Conservation (phyloP, 495 filamentous ascomycete genomes). For the Hyphodiscus hymeniophilus region DNA sequence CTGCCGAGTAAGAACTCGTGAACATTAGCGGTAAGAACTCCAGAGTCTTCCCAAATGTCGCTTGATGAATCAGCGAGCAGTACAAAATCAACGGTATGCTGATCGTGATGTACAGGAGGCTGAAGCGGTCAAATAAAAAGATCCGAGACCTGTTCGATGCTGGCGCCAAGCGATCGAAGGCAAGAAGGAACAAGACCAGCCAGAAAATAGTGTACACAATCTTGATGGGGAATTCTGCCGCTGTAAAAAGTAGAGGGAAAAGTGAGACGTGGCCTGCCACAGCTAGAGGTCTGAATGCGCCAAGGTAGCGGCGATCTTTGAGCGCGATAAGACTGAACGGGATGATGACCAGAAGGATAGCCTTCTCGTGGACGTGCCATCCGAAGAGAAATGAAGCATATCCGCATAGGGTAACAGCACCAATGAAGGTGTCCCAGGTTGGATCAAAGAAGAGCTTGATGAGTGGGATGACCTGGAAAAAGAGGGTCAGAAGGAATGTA, state of each 20-base stretch:
- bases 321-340: constrained; percentile 93
- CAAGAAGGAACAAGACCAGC: constrained; percentile 76
- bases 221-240: constrained; percentile 87
- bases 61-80: constrained; percentile 71
- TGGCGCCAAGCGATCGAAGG: constrained; percentile 81
- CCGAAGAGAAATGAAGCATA: constrained; percentile 96
- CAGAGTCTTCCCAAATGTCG: constrained; percentile 73
- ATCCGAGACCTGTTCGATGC: constrained; percentile 64
- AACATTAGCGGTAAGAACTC: constrained; percentile 97
- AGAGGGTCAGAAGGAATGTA: constrained; percentile 75
- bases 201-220: constrained; percentile 88
- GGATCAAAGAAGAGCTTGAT: constrained; percentile 75
- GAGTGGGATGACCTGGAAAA: constrained; percentile 75
- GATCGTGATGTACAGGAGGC: constrained; percentile 77
- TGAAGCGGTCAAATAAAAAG: constrained; percentile 85
- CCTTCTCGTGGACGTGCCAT: constrained; percentile 99
- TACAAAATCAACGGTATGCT: constrained; percentile 87
- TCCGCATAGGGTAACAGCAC: constrained; percentile 86
- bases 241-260: constrained; percentile 88
- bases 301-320: constrained; percentile 82
- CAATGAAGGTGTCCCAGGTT: constrained; percentile 80
- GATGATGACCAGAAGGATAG: constrained; percentile 87
- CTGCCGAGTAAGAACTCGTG: constrained; percentile 86
- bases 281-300: constrained; percentile 84
- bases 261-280: constrained; percentile 93